Conservation (phyloP, 2,329 filamentous ascomycete genomes). For the Alternaria angustiovoidea region DNA sequence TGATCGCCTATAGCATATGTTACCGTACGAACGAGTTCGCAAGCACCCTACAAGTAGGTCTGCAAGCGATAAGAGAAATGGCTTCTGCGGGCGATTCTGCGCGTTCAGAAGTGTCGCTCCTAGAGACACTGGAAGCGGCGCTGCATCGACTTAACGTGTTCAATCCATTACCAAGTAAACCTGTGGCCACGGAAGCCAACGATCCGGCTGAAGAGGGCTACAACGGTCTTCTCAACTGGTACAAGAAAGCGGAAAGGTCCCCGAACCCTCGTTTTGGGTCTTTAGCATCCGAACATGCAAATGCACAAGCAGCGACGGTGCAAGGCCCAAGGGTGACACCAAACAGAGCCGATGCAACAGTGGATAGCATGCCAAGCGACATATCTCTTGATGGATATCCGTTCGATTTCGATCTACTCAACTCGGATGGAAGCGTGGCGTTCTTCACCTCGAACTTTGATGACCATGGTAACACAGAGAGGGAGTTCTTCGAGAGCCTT, state of each 20-base stretch:
- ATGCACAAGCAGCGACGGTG: neutral
- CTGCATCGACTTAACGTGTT: slow-evolving; percentile 19
- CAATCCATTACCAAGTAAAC: slow-evolving; percentile 4
- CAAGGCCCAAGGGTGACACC: neutral
- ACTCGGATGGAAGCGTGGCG: slow-evolving; percentile 13
- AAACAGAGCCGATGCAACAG: neutral
- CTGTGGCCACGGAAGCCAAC: neutral
- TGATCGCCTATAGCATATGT: slow-evolving; percentile 22
- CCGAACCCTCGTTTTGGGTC: neutral
- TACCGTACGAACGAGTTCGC: slow-evolving; percentile 18
- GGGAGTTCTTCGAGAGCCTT: slow-evolving; percentile 17
- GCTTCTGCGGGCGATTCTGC: slow-evolving; percentile 20
- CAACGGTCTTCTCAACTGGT: slow-evolving; percentile 16
- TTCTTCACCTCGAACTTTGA: slow-evolving; percentile 19
- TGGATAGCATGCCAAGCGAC: neutral
- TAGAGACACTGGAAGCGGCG: slow-evolving; percentile 18
- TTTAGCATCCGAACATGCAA: neutral
- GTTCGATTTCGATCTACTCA: slow-evolving; percentile 21
- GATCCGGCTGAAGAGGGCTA: slow-evolving; percentile 13
- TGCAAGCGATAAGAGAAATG: slow-evolving; percentile 20
- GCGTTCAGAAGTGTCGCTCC: slow-evolving; percentile 20
- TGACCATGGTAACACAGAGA: slow-evolving; percentile 11
- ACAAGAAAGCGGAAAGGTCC: slow-evolving; percentile 6
- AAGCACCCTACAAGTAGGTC: slow-evolving; percentile 13
- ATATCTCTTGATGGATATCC: slow-evolving; percentile 12